Evolutionary conservation across 1,139 yeast genomes (phyloP).

Genomic region (Geotrichum restrictum): DNA sequence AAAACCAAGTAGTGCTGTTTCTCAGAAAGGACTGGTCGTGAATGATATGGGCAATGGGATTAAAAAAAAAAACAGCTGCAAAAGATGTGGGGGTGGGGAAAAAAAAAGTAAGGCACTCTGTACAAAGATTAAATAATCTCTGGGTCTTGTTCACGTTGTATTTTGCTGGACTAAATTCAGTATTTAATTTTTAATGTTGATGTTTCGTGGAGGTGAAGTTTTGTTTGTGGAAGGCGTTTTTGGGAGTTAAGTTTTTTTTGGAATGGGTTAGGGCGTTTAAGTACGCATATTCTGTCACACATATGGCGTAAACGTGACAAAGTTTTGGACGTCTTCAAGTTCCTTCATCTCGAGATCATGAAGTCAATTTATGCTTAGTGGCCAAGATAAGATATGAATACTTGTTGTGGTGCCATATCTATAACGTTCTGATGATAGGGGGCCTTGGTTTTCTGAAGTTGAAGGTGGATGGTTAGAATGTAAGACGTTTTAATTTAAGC

Average conservation of each 20-base stretch:
- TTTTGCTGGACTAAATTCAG: background rate
- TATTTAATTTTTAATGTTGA: background rate
- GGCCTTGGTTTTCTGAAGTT: no score
- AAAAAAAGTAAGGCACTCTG: background rate
- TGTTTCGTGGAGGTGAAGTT: background rate
- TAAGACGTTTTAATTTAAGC: no score
- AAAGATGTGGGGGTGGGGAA: background rate
- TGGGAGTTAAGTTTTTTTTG: background rate
- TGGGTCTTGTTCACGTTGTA: background rate
- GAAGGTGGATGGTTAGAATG: no score
- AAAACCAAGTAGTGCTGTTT: background rate
- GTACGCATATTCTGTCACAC: background rate
- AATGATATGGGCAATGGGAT: no score
- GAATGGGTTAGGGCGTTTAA: background rate
- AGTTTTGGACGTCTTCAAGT: no score
- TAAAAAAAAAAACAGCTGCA: background rate
- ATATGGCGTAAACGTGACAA: background rate
- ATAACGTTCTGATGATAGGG: no score
- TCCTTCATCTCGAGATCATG: no score
- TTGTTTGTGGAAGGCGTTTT: slow-evolving; percentile 1
- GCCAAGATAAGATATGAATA: no score
- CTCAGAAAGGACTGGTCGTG: background rate
- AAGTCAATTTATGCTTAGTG: no score
- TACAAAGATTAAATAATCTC: background rate
- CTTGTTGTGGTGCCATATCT: no score